Evolutionary conservation across 2,329 filamentous ascomycete genomes (phyloP), one percentile per base, ranked within the genome.

Genomic region (Colletotrichum sidae): DNA sequence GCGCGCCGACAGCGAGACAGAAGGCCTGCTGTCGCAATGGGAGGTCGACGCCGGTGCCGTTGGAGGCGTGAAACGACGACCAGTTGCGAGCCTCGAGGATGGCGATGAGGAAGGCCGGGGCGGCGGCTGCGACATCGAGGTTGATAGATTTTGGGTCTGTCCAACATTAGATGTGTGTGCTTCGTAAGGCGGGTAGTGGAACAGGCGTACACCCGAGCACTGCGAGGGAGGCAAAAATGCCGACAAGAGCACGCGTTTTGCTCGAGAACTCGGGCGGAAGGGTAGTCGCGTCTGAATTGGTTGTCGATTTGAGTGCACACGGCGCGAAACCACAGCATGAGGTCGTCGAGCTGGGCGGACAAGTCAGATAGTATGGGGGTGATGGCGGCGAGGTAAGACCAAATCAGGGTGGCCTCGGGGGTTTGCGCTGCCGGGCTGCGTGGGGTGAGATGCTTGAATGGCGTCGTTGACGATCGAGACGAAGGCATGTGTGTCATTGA

Each of bases 321-420:
- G 33, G 46, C 46, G 13, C 46, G 55, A 10, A 25, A 44, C 2
- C 25, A 38, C 13, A 51, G 17, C 55, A 58, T 51, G 6, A 51
- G 46, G 1, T 51, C 46, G 10, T 57, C 45, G 2, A 58, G 37
- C 39, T 51, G 46, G n/a, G 34, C 25, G 1, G 55, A 42, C 7
- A 51, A 47, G 13, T 10, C 39, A 9, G 37, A 38, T 1, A 58
- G 55, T 7, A 11, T 44, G 33, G 25, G 33, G n/a, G 46, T 39
- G 6, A 51, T 34, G n/a, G n/a, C 46, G 37, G 55, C 55, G 10
- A 51, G 25, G n/a, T 58, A 33, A 8, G 46, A 51, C 55, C 25
- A 58, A 11, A 9, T 12, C n/a, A n/a, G 9, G n/a, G 13, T 2
- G 5, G 38, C 8, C 3, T 15, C 9, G 38, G 44, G 44, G 5